A percentile compares a stretch with the other conserved stretches of the same genome.
Evolutionary conservation across 139 green algal species (phyloP).

Genomic region (Raphidocelis subcapitata): DNA sequence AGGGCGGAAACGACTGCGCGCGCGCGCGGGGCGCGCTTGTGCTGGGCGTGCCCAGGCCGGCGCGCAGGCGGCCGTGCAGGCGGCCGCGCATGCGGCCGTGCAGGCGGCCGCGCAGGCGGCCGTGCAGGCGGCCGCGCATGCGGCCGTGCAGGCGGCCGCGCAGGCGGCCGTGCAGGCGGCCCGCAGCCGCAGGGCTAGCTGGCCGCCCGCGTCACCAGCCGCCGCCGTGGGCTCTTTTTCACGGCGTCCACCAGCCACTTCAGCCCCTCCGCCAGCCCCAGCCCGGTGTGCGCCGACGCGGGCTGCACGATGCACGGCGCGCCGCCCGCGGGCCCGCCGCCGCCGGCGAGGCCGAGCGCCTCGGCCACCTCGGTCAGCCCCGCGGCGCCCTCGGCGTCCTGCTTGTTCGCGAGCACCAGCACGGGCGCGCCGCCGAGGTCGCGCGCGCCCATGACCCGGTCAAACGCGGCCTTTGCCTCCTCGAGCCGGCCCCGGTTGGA

Average conservation of each 20-base stretch:
- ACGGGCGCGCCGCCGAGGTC: slow-evolving; percentile 85
- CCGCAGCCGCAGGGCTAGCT: too few relatives aligned
- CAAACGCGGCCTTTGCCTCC: slow-evolving; percentile 61
- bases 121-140: too few relatives aligned
- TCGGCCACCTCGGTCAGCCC: slow-evolving; percentile 52
- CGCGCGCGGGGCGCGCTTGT: too few relatives aligned
- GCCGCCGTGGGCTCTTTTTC: slow-evolving; percentile 48
- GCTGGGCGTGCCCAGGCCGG: too few relatives aligned
- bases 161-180: too few relatives aligned
- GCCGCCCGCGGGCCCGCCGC: slow-evolving; percentile 15
- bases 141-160: too few relatives aligned
- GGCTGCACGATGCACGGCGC: slow-evolving; percentile 60
- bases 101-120: too few relatives aligned
- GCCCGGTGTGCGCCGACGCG: slow-evolving; percentile 69
- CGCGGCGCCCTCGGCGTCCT: slow-evolving; percentile 58
- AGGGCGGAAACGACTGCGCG: too few relatives aligned
- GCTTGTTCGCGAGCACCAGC: slow-evolving; percentile 94
- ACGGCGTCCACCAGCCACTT: slow-evolving; percentile 86
- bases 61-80: too few relatives aligned
- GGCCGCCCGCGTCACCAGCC: too few relatives aligned
- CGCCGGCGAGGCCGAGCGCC: slow-evolving; percentile 46
- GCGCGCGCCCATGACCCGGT: slow-evolving; percentile 63
- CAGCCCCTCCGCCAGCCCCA: slow-evolving; percentile 73
- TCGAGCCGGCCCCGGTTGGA: slow-evolving; percentile 43
- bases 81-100: too few relatives aligned